Evolutionary conservation across 140 eudicot genomes (phyloP).

Genomic region (Senecio squalidus): DNA sequence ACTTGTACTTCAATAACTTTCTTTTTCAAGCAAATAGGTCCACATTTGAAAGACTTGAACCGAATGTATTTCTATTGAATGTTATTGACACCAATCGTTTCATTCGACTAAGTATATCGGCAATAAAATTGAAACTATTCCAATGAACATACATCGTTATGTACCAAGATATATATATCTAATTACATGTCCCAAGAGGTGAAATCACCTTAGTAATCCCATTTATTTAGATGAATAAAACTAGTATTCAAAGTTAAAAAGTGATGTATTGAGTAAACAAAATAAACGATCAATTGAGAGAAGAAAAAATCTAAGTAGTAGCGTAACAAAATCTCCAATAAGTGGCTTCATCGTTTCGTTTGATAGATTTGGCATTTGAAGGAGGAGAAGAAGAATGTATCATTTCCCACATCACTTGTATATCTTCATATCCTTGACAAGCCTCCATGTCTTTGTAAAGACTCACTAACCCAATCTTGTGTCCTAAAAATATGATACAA

Average conservation of each 20-base stretch:
- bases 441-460: constrained; percentile 77
- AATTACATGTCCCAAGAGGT: constrained; percentile 7
- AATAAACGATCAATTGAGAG: background rate
- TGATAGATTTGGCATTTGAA: constrained; percentile 7
- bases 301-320: constrained; percentile 14
- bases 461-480: constrained; percentile 44
- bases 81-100: too few relatives aligned
- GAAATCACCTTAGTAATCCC: background rate
- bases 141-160: background rate
- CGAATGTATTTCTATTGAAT: too few relatives aligned
- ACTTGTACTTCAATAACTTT: too few relatives aligned
- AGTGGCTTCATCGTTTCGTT: constrained; percentile 15
- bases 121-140: too few relatives aligned
- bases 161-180: constrained; percentile 2
- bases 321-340: constrained; percentile 27
- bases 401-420: constrained; percentile 89
- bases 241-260: background rate
- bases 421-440: constrained; percentile 69
- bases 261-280: too few relatives aligned
- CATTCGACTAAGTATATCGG: too few relatives aligned
- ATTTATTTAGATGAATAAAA: constrained; percentile 1
- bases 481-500: constrained; percentile 23
- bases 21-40: too few relatives aligned
- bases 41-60: too few relatives aligned
- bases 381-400: constrained; percentile 47